phyloP scores from a whole-genome alignment of 164 flowering plant species.

The Warburgia ugandensis region DNA sequence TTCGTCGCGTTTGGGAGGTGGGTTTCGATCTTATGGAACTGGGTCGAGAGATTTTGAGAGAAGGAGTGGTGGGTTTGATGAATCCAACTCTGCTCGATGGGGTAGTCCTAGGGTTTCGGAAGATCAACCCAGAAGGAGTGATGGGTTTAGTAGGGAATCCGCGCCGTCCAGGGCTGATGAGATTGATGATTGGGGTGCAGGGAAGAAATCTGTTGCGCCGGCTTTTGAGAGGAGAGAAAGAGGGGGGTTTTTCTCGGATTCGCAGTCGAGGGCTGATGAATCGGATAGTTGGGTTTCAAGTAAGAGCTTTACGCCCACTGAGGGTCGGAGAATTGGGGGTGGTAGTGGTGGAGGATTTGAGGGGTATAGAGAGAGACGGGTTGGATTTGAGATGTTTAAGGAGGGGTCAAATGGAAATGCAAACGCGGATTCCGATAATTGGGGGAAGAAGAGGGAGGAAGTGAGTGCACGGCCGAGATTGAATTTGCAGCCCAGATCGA shows the following conservation, averaged over 20 bases:
- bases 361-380: slow-evolving; percentile 25
- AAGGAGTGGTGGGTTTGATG: slow-evolving; percentile 24
- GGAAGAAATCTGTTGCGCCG: slow-evolving; percentile 49
- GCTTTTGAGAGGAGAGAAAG: slow-evolving; percentile 38
- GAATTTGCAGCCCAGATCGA: slow-evolving; percentile 65
- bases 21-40: slow-evolving; percentile 50
- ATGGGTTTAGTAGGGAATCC: slow-evolving; percentile 28
- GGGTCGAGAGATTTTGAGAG: background rate
- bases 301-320: slow-evolving; percentile 9
- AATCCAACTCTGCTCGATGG: slow-evolving; percentile 31
- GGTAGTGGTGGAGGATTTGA: too few species aligned
- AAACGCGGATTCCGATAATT: slow-evolving; percentile 18
- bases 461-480: slow-evolving; percentile 53
- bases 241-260: slow-evolving; percentile 54
- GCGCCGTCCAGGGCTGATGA: slow-evolving; percentile 85
- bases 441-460: slow-evolving; percentile 15
- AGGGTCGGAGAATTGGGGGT: too few species aligned
- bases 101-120: slow-evolving; percentile 37
- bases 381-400: slow-evolving; percentile 27
- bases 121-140: slow-evolving; percentile 24
- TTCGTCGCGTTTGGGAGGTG: slow-evolving; percentile 64
- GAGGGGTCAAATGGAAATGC: slow-evolving; percentile 18
- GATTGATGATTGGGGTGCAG: slow-evolving; percentile 80
- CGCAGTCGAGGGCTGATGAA: slow-evolving; percentile 80
- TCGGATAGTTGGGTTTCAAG: slow-evolving; percentile 40